Evolutionary conservation across 2,329 filamentous ascomycete genomes (phyloP).

Genomic region (Cladosporium sp.): DNA sequence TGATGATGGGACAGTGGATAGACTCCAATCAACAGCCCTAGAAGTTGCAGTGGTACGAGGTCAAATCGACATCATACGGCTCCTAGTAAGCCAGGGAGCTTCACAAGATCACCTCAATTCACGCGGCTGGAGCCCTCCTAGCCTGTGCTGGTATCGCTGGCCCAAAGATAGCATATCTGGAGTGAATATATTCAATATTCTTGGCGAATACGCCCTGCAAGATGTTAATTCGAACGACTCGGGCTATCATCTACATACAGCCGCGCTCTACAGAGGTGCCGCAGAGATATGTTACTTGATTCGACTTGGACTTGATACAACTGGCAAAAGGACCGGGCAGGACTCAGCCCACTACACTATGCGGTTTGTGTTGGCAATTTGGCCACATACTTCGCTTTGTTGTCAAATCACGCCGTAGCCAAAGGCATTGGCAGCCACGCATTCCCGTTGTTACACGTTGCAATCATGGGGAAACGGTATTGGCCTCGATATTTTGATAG

Average conservation of each 20-base stretch:
- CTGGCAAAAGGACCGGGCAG: background rate
- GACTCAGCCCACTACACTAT: background rate
- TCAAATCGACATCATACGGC: background rate
- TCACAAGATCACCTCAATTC: background rate
- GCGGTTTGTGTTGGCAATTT: background rate
- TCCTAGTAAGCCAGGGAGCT: background rate
- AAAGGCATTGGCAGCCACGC: background rate
- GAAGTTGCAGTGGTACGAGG: constrained; percentile 13
- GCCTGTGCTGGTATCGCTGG: background rate
- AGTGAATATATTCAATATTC: background rate
- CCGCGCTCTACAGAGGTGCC: background rate
- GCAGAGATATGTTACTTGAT: background rate
- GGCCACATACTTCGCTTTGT: background rate
- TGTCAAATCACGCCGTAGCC: background rate
- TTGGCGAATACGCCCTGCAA: background rate
- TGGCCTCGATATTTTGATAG: too few species aligned
- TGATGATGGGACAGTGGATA: constrained; percentile 20
- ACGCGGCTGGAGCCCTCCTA: background rate
- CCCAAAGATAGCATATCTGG: background rate
- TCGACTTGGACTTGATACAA: background rate
- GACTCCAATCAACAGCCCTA: constrained; percentile 21
- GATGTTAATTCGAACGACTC: background rate
- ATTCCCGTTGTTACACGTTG: too few species aligned
- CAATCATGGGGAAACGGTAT: too few species aligned
- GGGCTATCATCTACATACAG: background rate